phyloP scores from a whole-genome alignment of 306 rosid genomes.

The Quillaja saponaria region DNA sequence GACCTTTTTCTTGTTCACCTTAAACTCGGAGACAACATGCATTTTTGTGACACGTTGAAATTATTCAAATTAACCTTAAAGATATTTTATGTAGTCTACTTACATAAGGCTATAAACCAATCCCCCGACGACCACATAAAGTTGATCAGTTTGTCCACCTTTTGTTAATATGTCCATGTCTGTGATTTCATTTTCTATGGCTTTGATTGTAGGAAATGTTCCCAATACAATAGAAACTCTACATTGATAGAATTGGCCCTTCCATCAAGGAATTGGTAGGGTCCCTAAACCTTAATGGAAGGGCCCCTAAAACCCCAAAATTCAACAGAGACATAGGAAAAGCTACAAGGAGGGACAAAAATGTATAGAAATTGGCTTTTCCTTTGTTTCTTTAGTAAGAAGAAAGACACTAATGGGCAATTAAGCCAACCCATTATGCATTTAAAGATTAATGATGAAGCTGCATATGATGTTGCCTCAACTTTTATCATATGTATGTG shows the following conservation, averaged over 20 bases:
- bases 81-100: background rate
- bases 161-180: conserved; percentile 2
- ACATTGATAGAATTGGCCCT: conserved; percentile 28
- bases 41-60: conserved; percentile 14
- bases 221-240: background rate
- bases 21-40: conserved; percentile 32
- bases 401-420: background rate
- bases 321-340: conserved; percentile 36
- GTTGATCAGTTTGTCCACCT: background rate
- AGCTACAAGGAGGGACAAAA: conserved; percentile 1
- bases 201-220: too few species aligned
- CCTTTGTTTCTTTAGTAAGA: conserved; percentile 16
- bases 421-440: conserved; percentile 23
- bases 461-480: conserved; percentile 45
- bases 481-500: conserved; percentile 31
- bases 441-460: conserved; percentile 45
- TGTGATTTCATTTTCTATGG: conserved; percentile 4
- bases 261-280: conserved; percentile 57
- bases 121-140: conserved; percentile 1
- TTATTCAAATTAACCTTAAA: too few species aligned
- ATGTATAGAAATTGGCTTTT: conserved; percentile 9
- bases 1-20: conserved; percentile 25
- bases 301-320: conserved; percentile 38
- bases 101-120: background rate
- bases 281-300: conserved; percentile 48